Evolutionary conservation across 176 grass and related monocot species (phyloP).

Genomic region (Phyllostachys edulis): DNA sequence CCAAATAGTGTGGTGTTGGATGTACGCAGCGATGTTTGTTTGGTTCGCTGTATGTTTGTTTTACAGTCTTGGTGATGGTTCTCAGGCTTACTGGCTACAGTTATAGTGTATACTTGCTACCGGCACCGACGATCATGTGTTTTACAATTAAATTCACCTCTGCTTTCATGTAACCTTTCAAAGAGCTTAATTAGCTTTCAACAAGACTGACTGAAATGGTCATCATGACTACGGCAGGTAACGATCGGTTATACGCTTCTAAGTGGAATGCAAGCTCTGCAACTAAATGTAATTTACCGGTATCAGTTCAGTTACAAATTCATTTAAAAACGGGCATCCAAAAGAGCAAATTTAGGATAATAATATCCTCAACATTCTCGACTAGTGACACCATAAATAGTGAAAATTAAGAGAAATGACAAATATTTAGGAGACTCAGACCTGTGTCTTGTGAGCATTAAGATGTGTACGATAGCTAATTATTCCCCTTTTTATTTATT

Average conservation of each 20-base stretch:
- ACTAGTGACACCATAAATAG: not conserved
- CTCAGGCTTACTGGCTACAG: slow-evolving; percentile 9
- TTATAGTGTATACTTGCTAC: slow-evolving; percentile 31
- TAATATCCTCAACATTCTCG: not conserved
- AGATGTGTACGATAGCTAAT: too few species aligned
- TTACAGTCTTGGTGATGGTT: not conserved
- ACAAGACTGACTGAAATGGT: not conserved
- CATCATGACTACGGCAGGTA: not conserved
- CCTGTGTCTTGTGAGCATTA: not conserved
- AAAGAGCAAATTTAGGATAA: not conserved
- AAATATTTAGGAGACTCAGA: not conserved
- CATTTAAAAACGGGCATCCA: not conserved
- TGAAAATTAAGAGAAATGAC: not conserved
- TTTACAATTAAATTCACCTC: slow-evolving; percentile 5
- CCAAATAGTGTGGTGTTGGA: slow-evolving; percentile 29
- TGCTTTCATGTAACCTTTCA: slow-evolving; percentile 20
- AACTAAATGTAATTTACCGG: not conserved
- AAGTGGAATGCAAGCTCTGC: not conserved
- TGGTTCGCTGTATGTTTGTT: slow-evolving; percentile 23
- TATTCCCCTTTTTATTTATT: accelerated
- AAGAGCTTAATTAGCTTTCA: slow-evolving; percentile 8
- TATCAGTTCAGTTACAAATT: not conserved
- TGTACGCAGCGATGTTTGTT: slow-evolving; percentile 25
- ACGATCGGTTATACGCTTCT: not conserved
- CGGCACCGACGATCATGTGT: slow-evolving; percentile 23